A percentile compares a stretch with the other conserved stretches of the same genome.
Conservation (phyloP, 495 filamentous ascomycete species). For the Aspergillus affinis region DNA sequence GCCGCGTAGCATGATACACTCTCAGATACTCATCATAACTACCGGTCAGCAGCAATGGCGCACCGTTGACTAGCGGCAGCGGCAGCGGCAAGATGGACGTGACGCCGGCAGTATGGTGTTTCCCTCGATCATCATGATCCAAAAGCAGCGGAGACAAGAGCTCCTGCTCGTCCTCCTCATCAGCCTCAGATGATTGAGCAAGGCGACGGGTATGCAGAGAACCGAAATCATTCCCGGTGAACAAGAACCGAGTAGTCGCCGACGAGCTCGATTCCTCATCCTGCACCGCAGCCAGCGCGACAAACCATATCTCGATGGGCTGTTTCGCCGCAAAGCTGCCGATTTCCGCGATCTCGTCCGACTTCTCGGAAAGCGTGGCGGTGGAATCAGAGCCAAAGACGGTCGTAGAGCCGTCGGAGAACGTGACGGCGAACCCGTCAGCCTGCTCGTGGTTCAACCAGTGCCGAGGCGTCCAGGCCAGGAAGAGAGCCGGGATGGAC, state of each 20-base stretch:
- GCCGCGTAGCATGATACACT: constrained; percentile 50
- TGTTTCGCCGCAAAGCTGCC: constrained; percentile 35
- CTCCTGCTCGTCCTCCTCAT: constrained; percentile 21
- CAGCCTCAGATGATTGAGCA: constrained; percentile 8
- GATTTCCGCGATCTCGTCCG: constrained; percentile 21
- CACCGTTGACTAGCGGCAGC: constrained; percentile 31
- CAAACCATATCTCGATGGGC: constrained; percentile 48
- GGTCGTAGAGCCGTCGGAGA: constrained; percentile 62
- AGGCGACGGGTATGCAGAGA: constrained; percentile 35
- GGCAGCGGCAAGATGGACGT: constrained; percentile 77
- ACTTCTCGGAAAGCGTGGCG: constrained; percentile 8
- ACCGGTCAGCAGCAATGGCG: constrained; percentile 71
- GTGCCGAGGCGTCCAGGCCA: constrained; percentile 65
- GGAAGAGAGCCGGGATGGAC: constrained; percentile 64
- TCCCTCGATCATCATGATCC: constrained; percentile 37
- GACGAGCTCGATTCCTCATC: background rate
- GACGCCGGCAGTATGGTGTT: constrained; percentile 75
- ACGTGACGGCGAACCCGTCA: constrained; percentile 62
- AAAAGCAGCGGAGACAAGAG: constrained; percentile 21
- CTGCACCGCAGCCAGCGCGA: constrained; percentile 31
- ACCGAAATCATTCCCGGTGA: constrained; percentile 40
- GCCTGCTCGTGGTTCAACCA: constrained; percentile 31
- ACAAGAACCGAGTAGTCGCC: constrained; percentile 31
- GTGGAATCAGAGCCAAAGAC: constrained; percentile 38
- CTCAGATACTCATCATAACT: constrained; percentile 89